Percentiles rank a stretch among this genome's conserved stretches.
These are phyloP conservation scores for Rhododendron ovatum DNA, from an alignment of 148 eudicot genomes.

Conservation along the genomic window DNA sequence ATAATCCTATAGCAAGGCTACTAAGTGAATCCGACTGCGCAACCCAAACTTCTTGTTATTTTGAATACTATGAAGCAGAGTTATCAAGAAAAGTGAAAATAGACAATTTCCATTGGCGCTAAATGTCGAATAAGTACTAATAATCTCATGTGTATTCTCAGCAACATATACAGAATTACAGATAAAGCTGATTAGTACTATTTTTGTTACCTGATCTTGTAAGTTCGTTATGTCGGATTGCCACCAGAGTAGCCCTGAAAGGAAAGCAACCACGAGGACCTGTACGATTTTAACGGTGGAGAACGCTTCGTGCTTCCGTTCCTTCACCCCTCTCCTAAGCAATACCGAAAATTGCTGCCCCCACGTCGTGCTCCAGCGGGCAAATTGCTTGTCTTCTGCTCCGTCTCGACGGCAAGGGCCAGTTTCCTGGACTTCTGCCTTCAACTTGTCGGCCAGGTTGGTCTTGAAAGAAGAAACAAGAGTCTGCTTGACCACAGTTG, in stretches of 20 bases:
- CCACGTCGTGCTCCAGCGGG: constrained; percentile 66
- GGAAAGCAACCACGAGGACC: constrained; percentile 39
- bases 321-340: constrained; percentile 61
- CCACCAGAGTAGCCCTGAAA: constrained; percentile 73
- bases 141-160: neutral
- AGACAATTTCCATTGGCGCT: neutral
- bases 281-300: constrained; percentile 41
- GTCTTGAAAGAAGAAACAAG: constrained; percentile 43
- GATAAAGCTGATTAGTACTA: neutral
- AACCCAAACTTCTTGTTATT: too few species aligned
- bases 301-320: constrained; percentile 58
- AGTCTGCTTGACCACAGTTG: constrained; percentile 31
- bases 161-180: neutral
- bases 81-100: neutral
- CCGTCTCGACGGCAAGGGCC: neutral
- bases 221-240: constrained; percentile 37
- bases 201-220: constrained; percentile 41
- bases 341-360: constrained; percentile 56
- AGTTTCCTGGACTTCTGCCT: constrained; percentile 27
- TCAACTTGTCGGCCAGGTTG: constrained; percentile 36
- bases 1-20: rapidly evolving
- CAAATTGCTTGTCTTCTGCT: constrained; percentile 14
- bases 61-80: neutral
- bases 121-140: neutral
- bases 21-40: too few species aligned